Evolutionary conservation across 2,329 filamentous ascomycete species (phyloP).

Genomic region (Lojkania enalia): DNA sequence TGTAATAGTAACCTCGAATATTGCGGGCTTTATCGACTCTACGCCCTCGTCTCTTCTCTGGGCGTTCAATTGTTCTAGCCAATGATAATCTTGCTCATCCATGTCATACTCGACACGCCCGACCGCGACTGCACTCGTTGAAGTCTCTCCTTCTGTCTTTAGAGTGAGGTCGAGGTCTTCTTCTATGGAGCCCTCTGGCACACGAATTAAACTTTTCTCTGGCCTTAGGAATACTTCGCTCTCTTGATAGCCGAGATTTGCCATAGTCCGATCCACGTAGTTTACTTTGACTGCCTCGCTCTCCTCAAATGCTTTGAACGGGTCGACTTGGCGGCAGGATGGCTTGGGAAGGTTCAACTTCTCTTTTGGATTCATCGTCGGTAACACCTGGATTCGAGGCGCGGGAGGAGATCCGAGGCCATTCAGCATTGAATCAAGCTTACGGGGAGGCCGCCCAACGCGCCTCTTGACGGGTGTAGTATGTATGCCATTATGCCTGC

Average conservation of each 20-base stretch:
- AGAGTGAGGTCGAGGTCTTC: constrained; percentile 64
- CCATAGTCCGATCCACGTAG: constrained; percentile 96
- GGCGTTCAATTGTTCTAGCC: constrained; percentile 82
- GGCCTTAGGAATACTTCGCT: constrained; percentile 85
- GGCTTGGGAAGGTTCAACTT: constrained; percentile 76
- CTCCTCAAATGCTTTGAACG: constrained; percentile 80
- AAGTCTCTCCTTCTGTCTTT: constrained; percentile 63
- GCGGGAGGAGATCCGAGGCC: constrained; percentile 62
- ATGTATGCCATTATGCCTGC: constrained; percentile 22
- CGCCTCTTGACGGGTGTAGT: constrained; percentile 58
- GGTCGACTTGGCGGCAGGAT: constrained; percentile 74
- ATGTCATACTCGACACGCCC: constrained; percentile 97
- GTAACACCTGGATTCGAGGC: constrained; percentile 73
- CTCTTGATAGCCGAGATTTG: constrained; percentile 93
- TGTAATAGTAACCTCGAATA: constrained; percentile 97
- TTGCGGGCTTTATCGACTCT: constrained; percentile 84
- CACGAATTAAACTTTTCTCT: constrained; percentile 68
- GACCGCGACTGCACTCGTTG: constrained; percentile 56
- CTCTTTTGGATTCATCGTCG: constrained; percentile 79
- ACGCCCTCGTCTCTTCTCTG: constrained; percentile 74
- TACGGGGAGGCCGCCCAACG: constrained; percentile 67
- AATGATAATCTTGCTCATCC: constrained; percentile 98
- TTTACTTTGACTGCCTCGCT: constrained; percentile 82
- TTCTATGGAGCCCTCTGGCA: constrained; percentile 64
- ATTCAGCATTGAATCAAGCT: constrained; percentile 63